A percentile compares a stretch with the other conserved stretches of the same genome.
These are phyloP conservation scores for Auriscalpium orientale DNA, from an alignment of 768 basidiomycete species.

Conservation along the genomic window DNA sequence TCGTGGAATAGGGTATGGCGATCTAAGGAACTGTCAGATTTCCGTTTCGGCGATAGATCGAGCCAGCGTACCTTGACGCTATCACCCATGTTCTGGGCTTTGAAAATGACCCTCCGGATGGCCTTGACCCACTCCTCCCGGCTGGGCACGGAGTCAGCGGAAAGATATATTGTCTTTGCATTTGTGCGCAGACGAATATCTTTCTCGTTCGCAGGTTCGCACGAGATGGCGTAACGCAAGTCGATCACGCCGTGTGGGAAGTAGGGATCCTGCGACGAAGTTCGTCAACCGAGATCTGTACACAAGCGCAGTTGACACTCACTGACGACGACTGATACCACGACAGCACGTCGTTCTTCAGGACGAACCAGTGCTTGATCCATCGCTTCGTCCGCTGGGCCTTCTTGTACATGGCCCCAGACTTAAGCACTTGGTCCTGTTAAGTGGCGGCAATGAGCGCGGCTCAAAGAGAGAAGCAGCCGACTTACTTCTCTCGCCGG, in stretches of 20 bases:
- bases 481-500: slow-evolving; percentile 71
- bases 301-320: slow-evolving; percentile 17
- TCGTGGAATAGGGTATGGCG: slow-evolving; percentile 86
- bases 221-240: slow-evolving; percentile 85
- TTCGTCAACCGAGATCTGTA: not conserved
- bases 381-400: slow-evolving; percentile 84
- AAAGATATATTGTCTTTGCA: slow-evolving; percentile 63
- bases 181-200: slow-evolving; percentile 81
- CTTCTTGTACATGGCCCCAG: slow-evolving; percentile 83
- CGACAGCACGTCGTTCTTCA: slow-evolving; percentile 92
- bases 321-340: slow-evolving; percentile 96
- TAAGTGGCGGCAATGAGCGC: not conserved
- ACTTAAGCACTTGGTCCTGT: slow-evolving; percentile 92
- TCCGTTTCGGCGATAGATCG: not conserved
- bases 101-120: slow-evolving; percentile 89
- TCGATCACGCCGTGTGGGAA: slow-evolving; percentile 97
- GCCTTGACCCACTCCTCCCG: slow-evolving; percentile 96
- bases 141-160: slow-evolving; percentile 74
- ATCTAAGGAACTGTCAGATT: slow-evolving; percentile 41
- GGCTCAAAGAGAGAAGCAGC: not conserved
- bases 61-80: slow-evolving; percentile 68
- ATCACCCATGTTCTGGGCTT: slow-evolving; percentile 93
- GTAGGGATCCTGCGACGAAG: slow-evolving; percentile 74
- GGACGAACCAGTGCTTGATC: slow-evolving; percentile 93
- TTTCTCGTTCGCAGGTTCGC: slow-evolving; percentile 71